Evolutionary conservation across 352 stramenopile genomes (phyloP).

Genomic region (Phytophthora foliorum): DNA sequence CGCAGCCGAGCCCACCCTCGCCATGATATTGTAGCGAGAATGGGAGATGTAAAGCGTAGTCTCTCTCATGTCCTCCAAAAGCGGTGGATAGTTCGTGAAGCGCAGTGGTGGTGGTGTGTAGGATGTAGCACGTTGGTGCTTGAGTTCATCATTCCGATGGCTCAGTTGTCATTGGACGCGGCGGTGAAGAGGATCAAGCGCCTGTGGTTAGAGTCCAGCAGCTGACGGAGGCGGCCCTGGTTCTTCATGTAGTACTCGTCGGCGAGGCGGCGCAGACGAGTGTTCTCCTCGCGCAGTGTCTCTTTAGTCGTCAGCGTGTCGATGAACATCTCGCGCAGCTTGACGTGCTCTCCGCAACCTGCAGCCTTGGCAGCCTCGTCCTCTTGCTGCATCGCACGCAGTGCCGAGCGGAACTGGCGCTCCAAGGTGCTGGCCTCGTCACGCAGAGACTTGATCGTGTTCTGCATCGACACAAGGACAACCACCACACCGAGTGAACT

Average conservation of each 20-base stretch:
- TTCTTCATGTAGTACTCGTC: slow-evolving; percentile 89
- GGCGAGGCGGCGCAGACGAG: slow-evolving; percentile 63
- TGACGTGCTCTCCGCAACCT: slow-evolving; percentile 19
- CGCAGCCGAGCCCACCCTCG: slow-evolving; percentile 16
- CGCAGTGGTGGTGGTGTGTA: slow-evolving; percentile 24
- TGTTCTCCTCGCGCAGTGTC: slow-evolving; percentile 69
- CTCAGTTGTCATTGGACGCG: slow-evolving; percentile 34
- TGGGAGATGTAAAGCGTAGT: slow-evolving; percentile 34
- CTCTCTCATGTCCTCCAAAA: background rate
- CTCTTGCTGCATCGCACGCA: slow-evolving; percentile 46
- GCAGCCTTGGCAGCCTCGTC: slow-evolving; percentile 31
- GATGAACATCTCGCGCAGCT: slow-evolving; percentile 53
- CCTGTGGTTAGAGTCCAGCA: slow-evolving; percentile 72
- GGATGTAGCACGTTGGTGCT: slow-evolving; percentile 11
- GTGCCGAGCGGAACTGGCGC: slow-evolving; percentile 46
- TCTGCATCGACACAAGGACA: slow-evolving; percentile 42
- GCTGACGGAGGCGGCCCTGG: slow-evolving; percentile 64
- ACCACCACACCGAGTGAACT: slow-evolving; percentile 27
- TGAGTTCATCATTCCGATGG: slow-evolving; percentile 13
- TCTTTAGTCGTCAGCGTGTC: slow-evolving; percentile 62
- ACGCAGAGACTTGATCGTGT: slow-evolving; percentile 74
- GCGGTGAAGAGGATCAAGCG: slow-evolving; percentile 44
- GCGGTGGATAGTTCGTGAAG: slow-evolving; percentile 7
- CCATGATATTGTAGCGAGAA: slow-evolving; percentile 12
- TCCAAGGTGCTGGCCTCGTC: slow-evolving; percentile 56